These are phyloP conservation scores for Thelonectria olida DNA, from an alignment of 2,329 filamentous ascomycete species.

Conservation along the genomic window DNA sequence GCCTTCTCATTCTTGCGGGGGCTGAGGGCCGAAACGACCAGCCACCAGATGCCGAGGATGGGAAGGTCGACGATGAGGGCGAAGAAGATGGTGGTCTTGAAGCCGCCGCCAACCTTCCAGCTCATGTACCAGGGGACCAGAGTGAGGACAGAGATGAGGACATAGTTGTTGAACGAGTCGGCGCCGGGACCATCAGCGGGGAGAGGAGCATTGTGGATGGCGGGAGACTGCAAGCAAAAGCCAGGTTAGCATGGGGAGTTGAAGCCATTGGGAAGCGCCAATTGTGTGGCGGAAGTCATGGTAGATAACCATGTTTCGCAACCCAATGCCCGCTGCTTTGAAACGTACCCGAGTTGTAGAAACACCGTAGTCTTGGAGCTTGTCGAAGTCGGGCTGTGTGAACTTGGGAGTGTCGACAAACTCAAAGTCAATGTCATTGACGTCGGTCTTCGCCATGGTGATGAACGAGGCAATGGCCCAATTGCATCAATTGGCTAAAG, in stretches of 20 bases:
- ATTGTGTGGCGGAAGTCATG: slow-evolving; percentile 40
- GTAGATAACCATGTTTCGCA: background rate
- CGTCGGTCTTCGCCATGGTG: slow-evolving; percentile 47
- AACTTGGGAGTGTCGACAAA: slow-evolving; percentile 54
- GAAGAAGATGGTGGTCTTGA: slow-evolving; percentile 91
- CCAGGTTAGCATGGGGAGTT: slow-evolving; percentile 7
- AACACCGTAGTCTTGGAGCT: slow-evolving; percentile 68
- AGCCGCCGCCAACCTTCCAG: slow-evolving; percentile 86
- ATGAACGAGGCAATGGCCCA: slow-evolving; percentile 33
- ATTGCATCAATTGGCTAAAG: slow-evolving; percentile 38
- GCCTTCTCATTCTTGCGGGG: slow-evolving; percentile 95
- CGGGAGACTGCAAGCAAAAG: slow-evolving; percentile 50
- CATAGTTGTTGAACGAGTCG: slow-evolving; percentile 86
- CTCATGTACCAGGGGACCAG: slow-evolving; percentile 81
- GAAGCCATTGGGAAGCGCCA: slow-evolving; percentile 3
- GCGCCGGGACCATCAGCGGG: slow-evolving; percentile 87
- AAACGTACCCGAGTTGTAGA: slow-evolving; percentile 49
- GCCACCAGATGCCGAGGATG: slow-evolving; percentile 85
- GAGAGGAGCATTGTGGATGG: slow-evolving; percentile 94
- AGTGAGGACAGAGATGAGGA: slow-evolving; percentile 76
- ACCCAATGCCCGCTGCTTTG: background rate
- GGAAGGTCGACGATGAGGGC: slow-evolving; percentile 80
- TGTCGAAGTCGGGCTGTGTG: slow-evolving; percentile 68
- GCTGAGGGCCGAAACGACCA: slow-evolving; percentile 79
- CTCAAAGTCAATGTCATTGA: slow-evolving; percentile 50